phyloP scores from a whole-genome alignment of 805 yeast species.

The Candida ortonii region DNA sequence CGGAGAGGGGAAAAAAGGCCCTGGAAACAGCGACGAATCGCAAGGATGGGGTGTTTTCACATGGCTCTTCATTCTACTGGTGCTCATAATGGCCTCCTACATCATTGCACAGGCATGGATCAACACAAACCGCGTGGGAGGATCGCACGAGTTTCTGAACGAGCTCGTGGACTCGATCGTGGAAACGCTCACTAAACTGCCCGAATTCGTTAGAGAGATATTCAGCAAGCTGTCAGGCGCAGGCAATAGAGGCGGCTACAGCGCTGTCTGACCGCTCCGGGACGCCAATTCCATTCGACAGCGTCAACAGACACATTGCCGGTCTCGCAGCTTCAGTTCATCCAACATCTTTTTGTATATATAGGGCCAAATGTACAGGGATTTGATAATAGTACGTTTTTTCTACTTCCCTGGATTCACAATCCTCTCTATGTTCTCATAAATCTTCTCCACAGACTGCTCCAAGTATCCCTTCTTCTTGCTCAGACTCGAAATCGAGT shows the following conservation, averaged over 20 bases:
- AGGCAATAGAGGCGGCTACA: constrained; percentile 78
- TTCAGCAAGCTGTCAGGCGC: constrained; percentile 63
- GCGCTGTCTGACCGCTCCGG: constrained; percentile 86
- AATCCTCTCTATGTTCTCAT: constrained; percentile 50
- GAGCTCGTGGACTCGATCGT: constrained; percentile 69
- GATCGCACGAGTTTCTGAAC: constrained; percentile 62
- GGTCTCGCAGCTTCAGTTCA: constrained; percentile 1
- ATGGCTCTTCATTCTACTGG: constrained; percentile 73
- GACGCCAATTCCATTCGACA: too few species aligned
- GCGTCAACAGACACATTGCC: too few species aligned
- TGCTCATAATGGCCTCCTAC: constrained; percentile 67
- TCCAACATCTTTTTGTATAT: constrained; percentile 3
- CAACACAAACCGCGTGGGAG: constrained; percentile 63
- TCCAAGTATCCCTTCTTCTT: constrained; percentile 72
- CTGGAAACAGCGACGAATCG: constrained; percentile 34
- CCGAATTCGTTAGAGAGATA: constrained; percentile 66
- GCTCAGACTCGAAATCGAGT: constrained; percentile 54
- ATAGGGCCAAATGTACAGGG: constrained; percentile 1
- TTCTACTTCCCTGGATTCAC: constrained; percentile 8
- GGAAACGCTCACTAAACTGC: constrained; percentile 56
- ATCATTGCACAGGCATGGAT: constrained; percentile 74
- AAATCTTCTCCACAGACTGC: constrained; percentile 73
- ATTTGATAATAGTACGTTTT: not conserved
- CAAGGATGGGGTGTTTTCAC: constrained; percentile 78
- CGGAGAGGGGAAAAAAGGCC: constrained; percentile 26